Evolutionary conservation across 768 basidiomycete species (phyloP), one percentile per base, ranked within the genome.

Genomic region (Mrakia frigida): DNA sequence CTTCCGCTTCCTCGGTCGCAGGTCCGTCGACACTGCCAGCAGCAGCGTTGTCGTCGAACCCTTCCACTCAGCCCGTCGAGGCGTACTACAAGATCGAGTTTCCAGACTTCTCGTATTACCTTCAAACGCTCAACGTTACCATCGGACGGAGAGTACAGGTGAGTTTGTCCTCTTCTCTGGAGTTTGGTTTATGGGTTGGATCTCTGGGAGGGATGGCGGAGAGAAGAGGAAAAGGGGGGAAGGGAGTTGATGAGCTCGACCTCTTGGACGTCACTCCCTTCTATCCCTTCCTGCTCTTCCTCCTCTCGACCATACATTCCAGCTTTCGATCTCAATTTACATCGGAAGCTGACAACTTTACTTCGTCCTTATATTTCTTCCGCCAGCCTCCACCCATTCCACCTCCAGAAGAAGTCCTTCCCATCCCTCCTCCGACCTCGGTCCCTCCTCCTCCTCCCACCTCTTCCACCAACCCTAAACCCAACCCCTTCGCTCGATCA

Each of bases 51-150:
- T 35, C 35, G 37, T 69, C 75, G 21, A 68, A 75, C 41, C 73
- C 78, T 33, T 71, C 75, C 39, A 60, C 74, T 25, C 59, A 75
- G 9, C 70, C 52, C 13, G 93, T 94, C 82, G 90, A 90, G 83
- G 94, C 94, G 78, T 96, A 94, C 82, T 95, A 94, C 85, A 91
- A 90, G 82, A 90, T 96, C 76, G 92, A 93, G 83, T 97, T 97
- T 82, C 92, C 92, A 43, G 89, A 90, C 83, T 95, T 94, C 85
- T 93, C 93, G 74, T 98, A 97, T 85, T 99, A 95, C 86, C 91
- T 99, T 75, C 92, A 97, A 85, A 98, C 93, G 31, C 90, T 97
- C 79, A 90, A 89, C 56, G 91, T 97, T 80, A 93, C 93, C 76
- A 95, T 99, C 83, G 97, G 97, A 59, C 89, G 97, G 69, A 82